Conservation (phyloP, 2,329 filamentous ascomycete species). For the Aspergillus glaucus region DNA sequence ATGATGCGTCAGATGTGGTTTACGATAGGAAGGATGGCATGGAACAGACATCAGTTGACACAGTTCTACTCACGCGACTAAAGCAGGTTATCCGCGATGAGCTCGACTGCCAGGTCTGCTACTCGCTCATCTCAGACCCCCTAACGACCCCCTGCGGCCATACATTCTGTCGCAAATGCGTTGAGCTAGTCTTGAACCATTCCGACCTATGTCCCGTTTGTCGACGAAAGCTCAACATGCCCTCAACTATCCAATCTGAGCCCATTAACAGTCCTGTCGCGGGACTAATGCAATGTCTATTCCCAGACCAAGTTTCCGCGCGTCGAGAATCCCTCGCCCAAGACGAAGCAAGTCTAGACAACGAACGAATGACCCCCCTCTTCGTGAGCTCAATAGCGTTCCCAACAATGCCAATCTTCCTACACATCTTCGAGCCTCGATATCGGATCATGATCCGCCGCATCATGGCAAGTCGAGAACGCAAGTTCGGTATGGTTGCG, state of each 20-base stretch:
- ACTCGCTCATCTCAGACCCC: slow-evolving; percentile 72
- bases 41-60: slow-evolving; percentile 1
- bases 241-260: slow-evolving; percentile 44
- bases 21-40: slow-evolving; percentile 37
- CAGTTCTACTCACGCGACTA: slow-evolving; percentile 46
- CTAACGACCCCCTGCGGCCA: slow-evolving; percentile 82
- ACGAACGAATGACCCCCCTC: slow-evolving; percentile 57
- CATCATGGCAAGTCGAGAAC: slow-evolving; percentile 60
- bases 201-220: slow-evolving; percentile 75
- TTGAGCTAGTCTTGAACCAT: slow-evolving; percentile 70
- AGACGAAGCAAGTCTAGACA: slow-evolving; percentile 44
- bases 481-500: slow-evolving; percentile 80
- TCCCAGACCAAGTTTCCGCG: slow-evolving; percentile 57
- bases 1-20: slow-evolving; percentile 48
- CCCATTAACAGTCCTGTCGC: slow-evolving; percentile 58
- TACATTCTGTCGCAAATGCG: slow-evolving; percentile 77
- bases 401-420: slow-evolving; percentile 74
- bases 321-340: slow-evolving; percentile 54
- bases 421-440: slow-evolving; percentile 88
- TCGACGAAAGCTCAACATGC: slow-evolving; percentile 56
- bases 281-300: slow-evolving; percentile 61
- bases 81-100: slow-evolving; percentile 60
- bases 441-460: slow-evolving; percentile 86
- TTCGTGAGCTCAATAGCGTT: slow-evolving; percentile 81
- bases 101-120: slow-evolving; percentile 85